phyloP scores from a whole-genome alignment of 2,329 filamentous ascomycete genomes.

The Aspergillus neotritici region DNA sequence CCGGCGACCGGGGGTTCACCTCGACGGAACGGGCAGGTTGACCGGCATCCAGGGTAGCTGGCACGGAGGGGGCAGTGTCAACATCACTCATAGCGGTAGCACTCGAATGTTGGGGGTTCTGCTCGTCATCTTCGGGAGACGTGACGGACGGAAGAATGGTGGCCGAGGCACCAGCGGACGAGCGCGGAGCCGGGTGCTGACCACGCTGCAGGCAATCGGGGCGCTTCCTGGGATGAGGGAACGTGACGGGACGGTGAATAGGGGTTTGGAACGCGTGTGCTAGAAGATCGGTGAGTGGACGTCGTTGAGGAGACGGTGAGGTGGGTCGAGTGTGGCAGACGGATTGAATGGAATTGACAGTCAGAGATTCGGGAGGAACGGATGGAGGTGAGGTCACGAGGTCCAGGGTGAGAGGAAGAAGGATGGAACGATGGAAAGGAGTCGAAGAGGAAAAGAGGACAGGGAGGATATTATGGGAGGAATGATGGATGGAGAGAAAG shows the following conservation, averaged over 20 bases:
- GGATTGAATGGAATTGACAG: background rate
- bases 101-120: slow-evolving; percentile 34
- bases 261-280: background rate
- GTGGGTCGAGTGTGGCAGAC: background rate
- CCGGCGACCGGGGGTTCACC: slow-evolving; percentile 22
- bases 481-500: slow-evolving; percentile 5
- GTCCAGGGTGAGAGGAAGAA: slow-evolving; percentile 6
- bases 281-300: background rate
- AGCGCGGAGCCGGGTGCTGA: slow-evolving; percentile 30
- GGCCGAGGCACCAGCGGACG: slow-evolving; percentile 31
- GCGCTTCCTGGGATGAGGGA: background rate
- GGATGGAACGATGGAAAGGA: slow-evolving; percentile 1
- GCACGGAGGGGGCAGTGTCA: slow-evolving; percentile 35
- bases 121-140: slow-evolving; percentile 43
- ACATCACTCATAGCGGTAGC: slow-evolving; percentile 46
- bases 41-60: slow-evolving; percentile 33
- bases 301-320: background rate
- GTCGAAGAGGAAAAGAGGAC: background rate
- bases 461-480: slow-evolving; percentile 2
- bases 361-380: slow-evolving; percentile 2
- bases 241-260: background rate
- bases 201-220: slow-evolving; percentile 15
- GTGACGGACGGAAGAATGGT: slow-evolving; percentile 29
- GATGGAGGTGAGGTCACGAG: slow-evolving; percentile 8
- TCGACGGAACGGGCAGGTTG: slow-evolving; percentile 29